Conservation (phyloP, 495 filamentous ascomycete genomes). For the Aspergillus steynii region DNA sequence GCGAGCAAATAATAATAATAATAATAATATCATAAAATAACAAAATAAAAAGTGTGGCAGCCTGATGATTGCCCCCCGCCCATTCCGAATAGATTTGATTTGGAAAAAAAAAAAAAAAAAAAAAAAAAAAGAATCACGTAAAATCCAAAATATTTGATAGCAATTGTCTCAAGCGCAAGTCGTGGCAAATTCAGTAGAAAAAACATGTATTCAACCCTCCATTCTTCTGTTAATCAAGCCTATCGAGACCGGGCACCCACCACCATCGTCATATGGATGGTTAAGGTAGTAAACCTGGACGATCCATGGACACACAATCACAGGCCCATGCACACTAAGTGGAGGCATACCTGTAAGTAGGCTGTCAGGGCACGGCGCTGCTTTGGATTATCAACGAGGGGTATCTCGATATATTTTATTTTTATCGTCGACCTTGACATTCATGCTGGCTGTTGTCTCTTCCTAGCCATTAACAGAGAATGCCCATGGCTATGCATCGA, state of each 20-base stretch:
- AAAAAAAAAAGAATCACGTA: constrained; percentile 3
- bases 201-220: background rate
- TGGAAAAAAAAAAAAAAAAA: background rate
- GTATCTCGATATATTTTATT: background rate
- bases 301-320: constrained; percentile 17
- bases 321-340: constrained; percentile 17
- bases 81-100: no score
- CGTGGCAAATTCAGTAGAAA: background rate
- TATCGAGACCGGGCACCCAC: background rate
- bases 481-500: constrained; percentile 5
- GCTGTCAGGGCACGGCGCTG: constrained; percentile 15
- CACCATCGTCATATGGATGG: constrained; percentile 3
- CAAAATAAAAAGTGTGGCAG: background rate
- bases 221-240: background rate
- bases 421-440: background rate
- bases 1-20: background rate
- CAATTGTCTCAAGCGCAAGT: background rate
- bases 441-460: no score
- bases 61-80: background rate
- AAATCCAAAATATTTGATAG: constrained; percentile 3
- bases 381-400: constrained; percentile 6
- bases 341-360: constrained; percentile 8
- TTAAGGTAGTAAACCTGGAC: constrained; percentile 5
- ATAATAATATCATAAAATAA: background rate
- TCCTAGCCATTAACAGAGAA: background rate